Conservation (phyloP, 208 protist genomes). For the Acanthamoeba culbertsoni region DNA sequence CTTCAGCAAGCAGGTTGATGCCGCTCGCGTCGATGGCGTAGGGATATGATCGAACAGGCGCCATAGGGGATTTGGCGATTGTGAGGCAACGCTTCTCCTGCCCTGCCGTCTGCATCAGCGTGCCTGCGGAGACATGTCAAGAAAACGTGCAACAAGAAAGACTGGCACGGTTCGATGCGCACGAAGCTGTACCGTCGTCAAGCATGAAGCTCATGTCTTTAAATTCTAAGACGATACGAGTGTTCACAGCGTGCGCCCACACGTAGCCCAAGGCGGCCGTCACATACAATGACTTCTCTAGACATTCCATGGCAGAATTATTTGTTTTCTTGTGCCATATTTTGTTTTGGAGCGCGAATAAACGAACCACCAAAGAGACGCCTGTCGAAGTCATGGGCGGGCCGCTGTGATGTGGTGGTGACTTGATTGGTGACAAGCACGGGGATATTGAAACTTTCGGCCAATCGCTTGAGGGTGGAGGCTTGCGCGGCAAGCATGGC, state of each 20-base stretch:
- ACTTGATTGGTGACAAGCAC: conserved; percentile 49
- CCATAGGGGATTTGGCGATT: conserved; percentile 37
- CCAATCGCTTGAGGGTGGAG: conserved; percentile 3
- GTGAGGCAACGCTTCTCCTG: conserved; percentile 27
- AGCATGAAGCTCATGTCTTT: not conserved
- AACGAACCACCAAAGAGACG: not conserved
- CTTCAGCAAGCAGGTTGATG: not conserved
- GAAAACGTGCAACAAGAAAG: no score
- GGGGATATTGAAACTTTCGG: conserved; percentile 56
- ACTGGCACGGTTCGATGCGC: no score
- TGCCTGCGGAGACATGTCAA: no score
- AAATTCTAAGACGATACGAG: conserved; percentile 42
- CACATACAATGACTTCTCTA: conserved; percentile 31
- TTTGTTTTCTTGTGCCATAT: not conserved
- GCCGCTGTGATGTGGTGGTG: not conserved
- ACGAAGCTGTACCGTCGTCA: not conserved
- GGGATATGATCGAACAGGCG: conserved; percentile 11
- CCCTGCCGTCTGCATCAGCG: not conserved
- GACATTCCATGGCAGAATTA: not conserved
- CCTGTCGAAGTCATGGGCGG: conserved; percentile 2
- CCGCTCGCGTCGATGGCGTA: conserved; percentile 45
- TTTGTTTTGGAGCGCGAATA: not conserved
- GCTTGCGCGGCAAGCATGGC: conserved; percentile 14
- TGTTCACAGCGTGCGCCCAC: conserved; percentile 58
- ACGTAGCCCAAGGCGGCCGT: conserved; percentile 36